Evolutionary conservation across 2,329 filamentous ascomycete genomes (phyloP), one percentile per base, ranked within the genome.

Genomic region (Thelonectria blattea): DNA sequence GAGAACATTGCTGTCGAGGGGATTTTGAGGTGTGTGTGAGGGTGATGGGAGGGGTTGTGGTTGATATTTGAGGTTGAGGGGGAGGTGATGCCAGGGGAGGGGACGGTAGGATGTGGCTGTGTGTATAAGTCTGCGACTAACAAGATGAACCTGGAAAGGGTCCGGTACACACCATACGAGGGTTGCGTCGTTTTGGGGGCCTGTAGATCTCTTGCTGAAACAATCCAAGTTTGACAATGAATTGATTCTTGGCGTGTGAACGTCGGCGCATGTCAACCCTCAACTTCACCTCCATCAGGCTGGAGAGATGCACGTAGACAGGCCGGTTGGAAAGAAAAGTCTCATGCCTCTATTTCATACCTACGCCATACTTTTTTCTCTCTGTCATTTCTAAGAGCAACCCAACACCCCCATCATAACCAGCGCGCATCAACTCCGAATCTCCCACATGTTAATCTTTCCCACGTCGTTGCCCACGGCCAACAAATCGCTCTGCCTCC

Each of bases 401-500:
- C 5, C 14, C 37, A 27, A 46, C 12, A 46, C 7, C 10, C 20
- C 22, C n/a, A n/a, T n/a, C n/a, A 51, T 34, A 53, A 12, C 27
- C 27, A 7, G 5, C 27, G 5, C 27, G 27, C 5, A 63, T 76
- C 84, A 92, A 65, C 79, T 84, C 72, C 89, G 81, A 67, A 97
- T 92, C 79, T 97, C 93, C 93, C 94, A 99, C 74, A 97, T 75
- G 64, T 91, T 85, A 63, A 98, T 91, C 79, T 92, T 93, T 12
- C 95, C 95, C 60, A 84, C 82, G 73, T 98, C 94, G 72, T 96
- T 98, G 17, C 88, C 94, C 53, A 98, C 91, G 11, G 92, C 92
- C 65, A 99, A 74, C 70, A 93, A 75, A 69, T 90, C 84, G 62
- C 87, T 90, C 63, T 83, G 81, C 6, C 79, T 81, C 18, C 85